Evolutionary conservation across 73 alveolate species (phyloP).

Genomic region (Uronychia binucleata): DNA sequence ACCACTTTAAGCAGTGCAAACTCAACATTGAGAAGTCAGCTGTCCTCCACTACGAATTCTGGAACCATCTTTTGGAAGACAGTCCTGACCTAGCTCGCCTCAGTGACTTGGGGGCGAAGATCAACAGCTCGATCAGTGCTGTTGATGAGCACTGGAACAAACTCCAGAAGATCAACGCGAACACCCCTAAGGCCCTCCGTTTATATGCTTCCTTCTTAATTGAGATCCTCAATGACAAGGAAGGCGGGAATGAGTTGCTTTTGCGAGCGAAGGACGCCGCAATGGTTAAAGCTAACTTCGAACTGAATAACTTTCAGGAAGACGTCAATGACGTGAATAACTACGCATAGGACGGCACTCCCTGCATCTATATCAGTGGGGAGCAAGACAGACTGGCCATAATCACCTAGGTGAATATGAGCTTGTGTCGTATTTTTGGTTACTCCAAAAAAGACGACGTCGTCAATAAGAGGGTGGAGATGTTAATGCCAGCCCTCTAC

Average conservation of each 20-base stretch:
- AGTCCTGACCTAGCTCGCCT: constrained; percentile 81
- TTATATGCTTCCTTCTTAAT: constrained; percentile 83
- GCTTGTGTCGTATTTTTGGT: constrained; percentile 40
- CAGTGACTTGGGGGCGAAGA: constrained; percentile 84
- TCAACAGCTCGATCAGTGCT: constrained; percentile 70
- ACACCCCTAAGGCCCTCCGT: constrained; percentile 73
- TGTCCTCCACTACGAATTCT: constrained; percentile 80
- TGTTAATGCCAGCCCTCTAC: constrained; percentile 50
- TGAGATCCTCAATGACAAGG: constrained; percentile 85
- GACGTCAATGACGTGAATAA: constrained; percentile 22
- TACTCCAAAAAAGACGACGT: constrained; percentile 42
- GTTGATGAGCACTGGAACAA: constrained; percentile 82
- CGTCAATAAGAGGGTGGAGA: constrained; percentile 38
- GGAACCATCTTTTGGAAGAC: constrained; percentile 88
- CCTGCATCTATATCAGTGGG: constrained; percentile 49
- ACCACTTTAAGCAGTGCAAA: constrained; percentile 74
- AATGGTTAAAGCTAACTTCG: constrained; percentile 37
- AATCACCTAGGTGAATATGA: constrained; percentile 41
- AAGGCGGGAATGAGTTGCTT: constrained; percentile 82
- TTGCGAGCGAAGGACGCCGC: constrained; percentile 65
- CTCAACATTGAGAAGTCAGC: constrained; percentile 75
- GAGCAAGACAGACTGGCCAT: constrained; percentile 42
- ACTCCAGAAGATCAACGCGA: constrained; percentile 71
- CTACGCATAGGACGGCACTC: constrained; percentile 53
- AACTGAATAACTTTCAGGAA: constrained; percentile 35